Percentiles rank a stretch among this genome's conserved stretches.
Conservation (phyloP, 306 rosid species). For the Fragaria iinumae region DNA sequence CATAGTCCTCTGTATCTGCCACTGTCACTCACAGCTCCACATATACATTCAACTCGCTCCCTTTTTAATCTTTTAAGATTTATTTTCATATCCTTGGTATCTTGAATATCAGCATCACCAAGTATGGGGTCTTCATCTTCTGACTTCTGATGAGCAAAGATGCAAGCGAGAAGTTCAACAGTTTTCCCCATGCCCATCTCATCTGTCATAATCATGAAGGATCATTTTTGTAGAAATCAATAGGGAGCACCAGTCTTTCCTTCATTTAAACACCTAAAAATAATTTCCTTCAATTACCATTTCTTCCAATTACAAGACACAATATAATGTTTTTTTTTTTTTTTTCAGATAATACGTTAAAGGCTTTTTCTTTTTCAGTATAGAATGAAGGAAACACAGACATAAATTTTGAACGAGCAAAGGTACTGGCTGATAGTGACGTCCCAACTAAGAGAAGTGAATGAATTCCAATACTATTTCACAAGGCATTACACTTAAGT, state of each 20-base stretch:
- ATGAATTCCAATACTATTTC: slow-evolving; percentile 11
- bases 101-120: slow-evolving; percentile 34
- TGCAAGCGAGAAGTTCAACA: slow-evolving; percentile 87
- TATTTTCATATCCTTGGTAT: slow-evolving; percentile 29
- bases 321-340: background rate
- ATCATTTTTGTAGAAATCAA: slow-evolving; percentile 19
- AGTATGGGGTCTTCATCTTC: slow-evolving; percentile 46
- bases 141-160: slow-evolving; percentile 68
- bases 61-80: slow-evolving; percentile 65
- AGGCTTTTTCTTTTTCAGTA: background rate
- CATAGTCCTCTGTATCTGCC: slow-evolving; percentile 72
- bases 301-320: background rate
- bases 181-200: slow-evolving; percentile 99
- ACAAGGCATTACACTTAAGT: background rate
- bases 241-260: slow-evolving; percentile 11
- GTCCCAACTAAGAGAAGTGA: slow-evolving; percentile 11
- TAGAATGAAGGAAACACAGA: background rate
- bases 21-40: slow-evolving; percentile 89
- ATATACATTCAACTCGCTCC: slow-evolving; percentile 85
- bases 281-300: background rate
- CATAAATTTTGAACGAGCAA: background rate
- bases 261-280: background rate
- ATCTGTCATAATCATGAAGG: slow-evolving; percentile 46
- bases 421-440: background rate
- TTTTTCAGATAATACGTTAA: background rate